Evolutionary conservation across 139 green algal species (phyloP).

Genomic region (Gonium pectorale): DNA sequence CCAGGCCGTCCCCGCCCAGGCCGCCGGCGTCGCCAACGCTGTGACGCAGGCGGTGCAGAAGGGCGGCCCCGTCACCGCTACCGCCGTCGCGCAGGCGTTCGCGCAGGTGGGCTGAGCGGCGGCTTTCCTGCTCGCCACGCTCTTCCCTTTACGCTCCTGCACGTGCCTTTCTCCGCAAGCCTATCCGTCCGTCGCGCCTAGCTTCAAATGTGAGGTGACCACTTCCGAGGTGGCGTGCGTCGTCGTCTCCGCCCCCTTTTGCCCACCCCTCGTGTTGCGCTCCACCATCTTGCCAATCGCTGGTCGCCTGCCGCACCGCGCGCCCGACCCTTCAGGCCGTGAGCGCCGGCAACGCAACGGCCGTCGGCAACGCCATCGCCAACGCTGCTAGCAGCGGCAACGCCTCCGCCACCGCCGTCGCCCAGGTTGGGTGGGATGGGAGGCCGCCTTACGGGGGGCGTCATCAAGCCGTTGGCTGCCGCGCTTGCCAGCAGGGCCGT

Average conservation of each 20-base stretch:
- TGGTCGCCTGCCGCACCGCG: no score
- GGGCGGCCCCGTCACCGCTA: neutral
- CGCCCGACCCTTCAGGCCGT: conserved; percentile 22
- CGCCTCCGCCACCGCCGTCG: conserved; percentile 13
- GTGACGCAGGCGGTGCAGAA: conserved; percentile 31
- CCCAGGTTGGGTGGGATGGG: neutral
- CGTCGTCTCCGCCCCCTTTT: no score
- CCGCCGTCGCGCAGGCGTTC: neutral
- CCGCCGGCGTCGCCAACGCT: neutral
- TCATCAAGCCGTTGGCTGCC: no score
- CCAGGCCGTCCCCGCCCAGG: neutral
- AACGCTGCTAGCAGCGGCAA: neutral
- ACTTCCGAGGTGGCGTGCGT: no score
- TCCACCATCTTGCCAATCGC: no score
- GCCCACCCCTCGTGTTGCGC: no score
- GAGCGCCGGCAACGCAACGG: neutral
- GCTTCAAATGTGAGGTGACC: no score
- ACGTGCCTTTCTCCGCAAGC: no score
- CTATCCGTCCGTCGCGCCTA: no score
- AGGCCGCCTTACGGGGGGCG: neutral
- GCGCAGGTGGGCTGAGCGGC: conserved; percentile 4
- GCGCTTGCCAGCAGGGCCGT: no score
- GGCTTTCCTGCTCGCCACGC: no score
- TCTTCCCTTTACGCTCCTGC: no score
- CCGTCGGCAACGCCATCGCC: conserved; percentile 8